A percentile compares a stretch with the other conserved stretches of the same genome.
These are phyloP conservation scores for Oldenlandia corymbosa DNA, from an alignment of 257 asterid species.

Conservation along the genomic window DNA sequence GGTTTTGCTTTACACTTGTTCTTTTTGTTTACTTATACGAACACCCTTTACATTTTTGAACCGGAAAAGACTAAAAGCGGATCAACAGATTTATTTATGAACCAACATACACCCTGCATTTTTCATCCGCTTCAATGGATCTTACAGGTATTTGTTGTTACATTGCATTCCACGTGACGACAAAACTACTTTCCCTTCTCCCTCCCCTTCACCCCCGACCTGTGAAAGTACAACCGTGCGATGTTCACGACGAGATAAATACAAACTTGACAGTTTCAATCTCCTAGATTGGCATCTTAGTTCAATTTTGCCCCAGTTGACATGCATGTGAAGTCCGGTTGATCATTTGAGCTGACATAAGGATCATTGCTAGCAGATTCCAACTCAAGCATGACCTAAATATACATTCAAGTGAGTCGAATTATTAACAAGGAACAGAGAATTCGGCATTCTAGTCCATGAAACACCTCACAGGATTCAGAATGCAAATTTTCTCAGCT, in stretches of 20 bases:
- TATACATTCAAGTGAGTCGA: constrained; percentile 2
- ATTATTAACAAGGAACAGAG: neutral
- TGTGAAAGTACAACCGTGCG: neutral
- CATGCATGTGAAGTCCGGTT: constrained; percentile 69
- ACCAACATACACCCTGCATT: neutral
- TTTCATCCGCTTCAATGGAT: neutral
- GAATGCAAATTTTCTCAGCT: neutral
- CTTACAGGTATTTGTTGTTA: neutral
- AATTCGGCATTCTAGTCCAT: neutral
- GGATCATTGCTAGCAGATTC: constrained; percentile 53
- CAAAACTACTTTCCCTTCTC: too few species aligned
- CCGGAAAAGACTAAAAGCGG: too few species aligned
- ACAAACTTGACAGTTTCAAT: neutral
- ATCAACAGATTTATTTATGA: neutral
- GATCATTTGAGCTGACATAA: constrained; percentile 45
- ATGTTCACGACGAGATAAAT: neutral
- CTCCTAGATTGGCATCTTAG: constrained; percentile 16
- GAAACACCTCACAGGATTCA: neutral
- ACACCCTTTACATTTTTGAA: too few species aligned
- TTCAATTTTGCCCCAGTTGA: constrained; percentile 17
- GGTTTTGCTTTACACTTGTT: neutral
- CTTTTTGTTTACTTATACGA: neutral
- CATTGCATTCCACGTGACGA: neutral
- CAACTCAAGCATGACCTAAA: constrained; percentile 75
- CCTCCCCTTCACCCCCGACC: too few species aligned